phyloP scores from a whole-genome alignment of 768 basidiomycete genomes.

The Suillus fuscotomentosus region DNA sequence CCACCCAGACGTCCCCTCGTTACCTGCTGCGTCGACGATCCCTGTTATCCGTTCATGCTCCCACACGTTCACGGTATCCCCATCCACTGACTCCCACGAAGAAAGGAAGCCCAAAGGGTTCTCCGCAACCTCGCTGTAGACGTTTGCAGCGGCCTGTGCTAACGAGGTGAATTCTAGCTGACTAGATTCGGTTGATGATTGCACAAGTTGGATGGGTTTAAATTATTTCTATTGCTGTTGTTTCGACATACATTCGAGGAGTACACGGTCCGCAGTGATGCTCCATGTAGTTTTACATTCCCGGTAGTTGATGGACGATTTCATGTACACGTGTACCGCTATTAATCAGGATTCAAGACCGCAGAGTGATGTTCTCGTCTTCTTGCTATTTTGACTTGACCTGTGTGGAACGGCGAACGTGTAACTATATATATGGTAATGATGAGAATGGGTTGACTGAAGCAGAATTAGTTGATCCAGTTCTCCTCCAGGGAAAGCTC shows the following conservation, averaged over 20 bases:
- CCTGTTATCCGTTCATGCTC: conserved; percentile 12
- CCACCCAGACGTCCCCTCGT: conserved; percentile 9
- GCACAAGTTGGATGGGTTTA: not conserved
- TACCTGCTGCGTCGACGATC: conserved; percentile 32
- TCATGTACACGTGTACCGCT: not conserved
- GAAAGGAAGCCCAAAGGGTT: conserved; percentile 13
- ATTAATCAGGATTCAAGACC: not conserved
- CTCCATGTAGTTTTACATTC: conserved; percentile 3
- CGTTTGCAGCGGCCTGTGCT: not conserved
- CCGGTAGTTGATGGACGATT: not conserved
- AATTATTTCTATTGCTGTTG: conserved; percentile 34
- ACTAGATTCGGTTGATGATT: not conserved
- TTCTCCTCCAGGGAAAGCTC: too few species aligned
- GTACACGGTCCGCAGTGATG: not conserved
- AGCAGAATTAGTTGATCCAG: not conserved
- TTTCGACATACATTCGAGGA: conserved; percentile 12
- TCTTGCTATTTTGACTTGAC: not conserved
- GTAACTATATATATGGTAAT: too few species aligned
- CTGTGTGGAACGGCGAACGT: not conserved
- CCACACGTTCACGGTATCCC: conserved; percentile 18
- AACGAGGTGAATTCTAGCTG: conserved; percentile 3
- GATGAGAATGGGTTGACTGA: too few species aligned
- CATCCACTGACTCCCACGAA: conserved; percentile 14
- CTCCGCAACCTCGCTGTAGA: conserved; percentile 14
- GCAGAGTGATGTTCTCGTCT: not conserved